Evolutionary conservation across 768 basidiomycete species (phyloP).

Genomic region (Termitomyces sp.): DNA sequence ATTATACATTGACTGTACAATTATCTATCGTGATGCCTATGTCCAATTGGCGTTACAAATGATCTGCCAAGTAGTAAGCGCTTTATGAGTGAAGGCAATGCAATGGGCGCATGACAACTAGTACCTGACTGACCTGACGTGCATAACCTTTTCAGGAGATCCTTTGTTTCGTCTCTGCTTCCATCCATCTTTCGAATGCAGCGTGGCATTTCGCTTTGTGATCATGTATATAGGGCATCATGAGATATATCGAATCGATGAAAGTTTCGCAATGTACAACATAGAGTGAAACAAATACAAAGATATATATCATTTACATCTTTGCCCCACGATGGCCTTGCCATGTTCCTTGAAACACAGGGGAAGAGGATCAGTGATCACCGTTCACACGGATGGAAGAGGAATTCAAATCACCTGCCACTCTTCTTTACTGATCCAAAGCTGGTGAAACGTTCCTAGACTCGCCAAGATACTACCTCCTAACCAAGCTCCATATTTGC

Average conservation of each 20-base stretch:
- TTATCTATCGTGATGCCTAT: neutral
- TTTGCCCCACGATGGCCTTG: constrained; percentile 73
- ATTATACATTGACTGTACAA: constrained; percentile 9
- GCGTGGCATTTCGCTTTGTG: neutral
- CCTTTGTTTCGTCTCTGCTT: too few species aligned
- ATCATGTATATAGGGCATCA: neutral
- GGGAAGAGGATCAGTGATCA: neutral
- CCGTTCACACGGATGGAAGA: neutral
- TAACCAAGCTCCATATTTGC: constrained; percentile 90
- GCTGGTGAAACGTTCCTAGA: constrained; percentile 95
- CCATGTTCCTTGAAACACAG: constrained; percentile 62
- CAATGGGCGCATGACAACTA: too few species aligned
- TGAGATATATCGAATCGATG: neutral
- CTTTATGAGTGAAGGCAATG: neutral
- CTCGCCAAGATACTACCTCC: constrained; percentile 94
- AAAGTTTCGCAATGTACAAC: neutral
- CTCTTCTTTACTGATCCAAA: constrained; percentile 93
- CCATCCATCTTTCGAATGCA: neutral
- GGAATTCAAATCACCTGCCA: constrained; percentile 61
- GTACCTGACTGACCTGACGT: too few species aligned
- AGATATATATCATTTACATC: constrained; percentile 60
- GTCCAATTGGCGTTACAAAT: neutral
- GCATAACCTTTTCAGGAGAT: neutral
- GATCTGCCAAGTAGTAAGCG: neutral
- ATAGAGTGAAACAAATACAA: neutral